These are phyloP conservation scores for Botrytis deweyae DNA, from an alignment of 2,329 filamentous ascomycete genomes.

Conservation along the genomic window DNA sequence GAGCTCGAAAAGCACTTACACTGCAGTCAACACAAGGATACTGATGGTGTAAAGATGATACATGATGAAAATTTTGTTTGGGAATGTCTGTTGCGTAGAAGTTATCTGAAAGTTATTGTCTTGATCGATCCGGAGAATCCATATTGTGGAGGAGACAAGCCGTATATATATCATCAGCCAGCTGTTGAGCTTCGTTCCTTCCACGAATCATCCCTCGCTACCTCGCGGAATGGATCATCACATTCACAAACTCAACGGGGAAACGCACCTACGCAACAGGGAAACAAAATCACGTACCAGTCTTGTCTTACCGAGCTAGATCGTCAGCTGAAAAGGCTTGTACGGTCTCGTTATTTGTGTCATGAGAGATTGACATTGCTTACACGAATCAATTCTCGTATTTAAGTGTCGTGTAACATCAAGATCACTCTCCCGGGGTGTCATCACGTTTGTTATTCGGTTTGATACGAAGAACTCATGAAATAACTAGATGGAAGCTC, in stretches of 20 bases:
- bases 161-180: conserved; percentile 1
- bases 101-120: background rate
- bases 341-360: background rate
- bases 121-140: background rate
- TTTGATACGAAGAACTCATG: background rate
- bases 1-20: background rate
- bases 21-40: conserved; percentile 3
- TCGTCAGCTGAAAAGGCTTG: conserved; percentile 6
- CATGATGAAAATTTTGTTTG: conserved; percentile 4
- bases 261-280: background rate
- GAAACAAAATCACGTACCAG: background rate
- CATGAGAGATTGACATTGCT: background rate
- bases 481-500: background rate
- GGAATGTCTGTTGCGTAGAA: background rate
- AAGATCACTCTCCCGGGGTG: background rate
- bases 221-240: conserved; percentile 18
- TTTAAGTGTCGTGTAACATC: background rate
- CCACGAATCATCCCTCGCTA: conserved; percentile 4
- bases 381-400: conserved; percentile 2
- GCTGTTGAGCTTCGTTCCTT: background rate
- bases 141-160: background rate
- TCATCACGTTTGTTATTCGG: background rate
- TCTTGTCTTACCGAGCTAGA: background rate
- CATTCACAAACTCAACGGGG: background rate
- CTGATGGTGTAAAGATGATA: background rate